Evolutionary conservation across 257 asterid genomes (phyloP).

Genomic region (Cordia subcordata): DNA sequence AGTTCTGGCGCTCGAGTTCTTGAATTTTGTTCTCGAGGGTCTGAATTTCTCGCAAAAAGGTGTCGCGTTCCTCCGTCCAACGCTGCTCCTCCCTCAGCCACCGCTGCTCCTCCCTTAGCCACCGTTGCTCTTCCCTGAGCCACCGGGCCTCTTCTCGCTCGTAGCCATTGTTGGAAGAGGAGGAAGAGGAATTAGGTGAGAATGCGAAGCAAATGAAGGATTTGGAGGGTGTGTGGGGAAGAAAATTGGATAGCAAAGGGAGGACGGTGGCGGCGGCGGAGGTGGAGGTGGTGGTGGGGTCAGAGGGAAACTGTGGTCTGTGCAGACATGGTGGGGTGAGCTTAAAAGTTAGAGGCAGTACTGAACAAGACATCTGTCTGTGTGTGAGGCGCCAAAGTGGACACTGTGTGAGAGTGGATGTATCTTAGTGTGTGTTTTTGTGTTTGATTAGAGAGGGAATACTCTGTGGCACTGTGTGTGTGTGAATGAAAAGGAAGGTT

Average conservation of each 20-base stretch:
- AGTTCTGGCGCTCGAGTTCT: constrained; percentile 49
- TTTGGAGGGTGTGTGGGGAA: constrained; percentile 12
- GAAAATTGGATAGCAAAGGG: background rate
- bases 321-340: constrained; percentile 9
- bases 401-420: background rate
- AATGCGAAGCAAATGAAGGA: constrained; percentile 60
- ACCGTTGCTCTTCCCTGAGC: constrained; percentile 91
- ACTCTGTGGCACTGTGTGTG: background rate
- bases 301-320: constrained; percentile 1
- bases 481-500: background rate
- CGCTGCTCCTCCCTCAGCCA: constrained; percentile 81
- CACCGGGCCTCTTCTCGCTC: constrained; percentile 70
- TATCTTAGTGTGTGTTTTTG: background rate
- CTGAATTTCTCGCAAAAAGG: constrained; percentile 53
- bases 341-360: constrained; percentile 27
- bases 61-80: constrained; percentile 72
- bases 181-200: constrained; percentile 16
- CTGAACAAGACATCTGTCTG: constrained; percentile 23
- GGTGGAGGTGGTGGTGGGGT: background rate
- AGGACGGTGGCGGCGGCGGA: background rate
- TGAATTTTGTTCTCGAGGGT: constrained; percentile 49
- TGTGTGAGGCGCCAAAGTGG: background rate
- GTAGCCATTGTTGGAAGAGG: constrained; percentile 27
- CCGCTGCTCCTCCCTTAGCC: constrained; percentile 92
- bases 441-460: too few species aligned